Base-by-base conservation (phyloP, 106 monocot species). In the Phalaenopsis aphrodite region DNA sequence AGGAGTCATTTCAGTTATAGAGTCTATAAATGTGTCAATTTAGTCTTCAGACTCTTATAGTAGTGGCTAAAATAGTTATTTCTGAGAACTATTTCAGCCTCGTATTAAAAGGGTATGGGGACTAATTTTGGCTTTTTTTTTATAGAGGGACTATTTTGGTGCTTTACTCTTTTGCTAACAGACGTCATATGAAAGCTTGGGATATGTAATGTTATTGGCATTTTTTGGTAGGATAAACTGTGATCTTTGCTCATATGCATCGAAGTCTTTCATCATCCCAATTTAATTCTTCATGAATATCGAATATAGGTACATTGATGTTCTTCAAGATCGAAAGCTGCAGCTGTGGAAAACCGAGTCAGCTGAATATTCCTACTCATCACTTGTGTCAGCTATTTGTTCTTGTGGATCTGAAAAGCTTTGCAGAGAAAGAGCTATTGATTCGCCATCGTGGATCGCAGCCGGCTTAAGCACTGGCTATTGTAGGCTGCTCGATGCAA, bases 341-440 rank as follows among this genome's bases (percentile, higher is more conserved):
- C 95, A 95, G 82, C 41, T 99, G 19, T 99, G 94, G 91, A 99
- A 89, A 85, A 95, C 79, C 78, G 88, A 93, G 58, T 65, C 85
- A 23, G 82, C 78, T 52, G 93, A 95, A 78, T 79, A 79, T 84
- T 93, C 95, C 24, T 84, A 92, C 24, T 88, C 94, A 37, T 94
- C 94, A 43, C 85, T 95, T 71, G 89, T 99, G 16, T 91, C 98
- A 46, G 86, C 94, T 65, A 91, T 99, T 75, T 94, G 98, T 76
- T 92, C 88, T 52, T 94, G 92, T 85, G 92, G 85, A 5, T 91
- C 96, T 43, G 81, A 85, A 66, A 87, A 90, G 45, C 30, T 78
- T 65, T 79, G 84, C 43, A 57, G 48, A 46, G 87, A 87, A 48
- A 78, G 77, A 72, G 41, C 79, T 77, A 42, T 72, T 57, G 24